A percentile compares a stretch with the other conserved stretches of the same genome.
phyloP scores from a whole-genome alignment of 2,329 filamentous ascomycete species.

The Fusarium cyanostomum region DNA sequence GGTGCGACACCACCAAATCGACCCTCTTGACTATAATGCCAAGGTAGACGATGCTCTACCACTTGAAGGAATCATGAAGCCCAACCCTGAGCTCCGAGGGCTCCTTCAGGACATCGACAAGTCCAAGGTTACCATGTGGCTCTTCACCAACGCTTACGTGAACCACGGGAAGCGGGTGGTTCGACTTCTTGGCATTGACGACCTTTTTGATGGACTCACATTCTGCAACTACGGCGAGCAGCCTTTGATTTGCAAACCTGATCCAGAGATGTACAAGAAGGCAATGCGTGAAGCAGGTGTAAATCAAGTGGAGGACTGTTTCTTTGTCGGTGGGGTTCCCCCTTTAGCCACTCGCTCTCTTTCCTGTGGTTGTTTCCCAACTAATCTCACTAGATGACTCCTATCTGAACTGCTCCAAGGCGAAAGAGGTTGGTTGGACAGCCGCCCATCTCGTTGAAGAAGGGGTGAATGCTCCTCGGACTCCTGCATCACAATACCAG shows the following conservation, averaged over 20 bases:
- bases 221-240: slow-evolving; percentile 86
- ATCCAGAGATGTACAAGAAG: slow-evolving; percentile 83
- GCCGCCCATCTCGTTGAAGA: slow-evolving; percentile 87
- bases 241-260: slow-evolving; percentile 87
- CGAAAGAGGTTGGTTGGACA: slow-evolving; percentile 84
- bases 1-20: slow-evolving; percentile 92
- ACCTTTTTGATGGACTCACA: slow-evolving; percentile 93
- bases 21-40: slow-evolving; percentile 91
- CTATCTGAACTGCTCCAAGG: slow-evolving; percentile 79
- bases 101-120: slow-evolving; percentile 85
- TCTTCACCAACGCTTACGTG: slow-evolving; percentile 96
- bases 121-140: slow-evolving; percentile 86
- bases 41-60: slow-evolving; percentile 96
- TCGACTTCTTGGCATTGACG: slow-evolving; percentile 80
- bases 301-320: slow-evolving; percentile 75
- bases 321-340: slow-evolving; percentile 83
- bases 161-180: slow-evolving; percentile 88
- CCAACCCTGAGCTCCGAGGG: slow-evolving; percentile 76
- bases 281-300: slow-evolving; percentile 87
- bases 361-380: not conserved
- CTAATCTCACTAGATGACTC: slow-evolving; percentile 76
- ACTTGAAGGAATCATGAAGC: slow-evolving; percentile 83
- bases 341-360: not conserved
- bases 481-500: slow-evolving; percentile 75
- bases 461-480: slow-evolving; percentile 68